A percentile compares a stretch with the other conserved stretches of the same genome.
Evolutionary conservation across 495 filamentous ascomycete species (phyloP).

Genomic region (Hypoxylon fuscum): DNA sequence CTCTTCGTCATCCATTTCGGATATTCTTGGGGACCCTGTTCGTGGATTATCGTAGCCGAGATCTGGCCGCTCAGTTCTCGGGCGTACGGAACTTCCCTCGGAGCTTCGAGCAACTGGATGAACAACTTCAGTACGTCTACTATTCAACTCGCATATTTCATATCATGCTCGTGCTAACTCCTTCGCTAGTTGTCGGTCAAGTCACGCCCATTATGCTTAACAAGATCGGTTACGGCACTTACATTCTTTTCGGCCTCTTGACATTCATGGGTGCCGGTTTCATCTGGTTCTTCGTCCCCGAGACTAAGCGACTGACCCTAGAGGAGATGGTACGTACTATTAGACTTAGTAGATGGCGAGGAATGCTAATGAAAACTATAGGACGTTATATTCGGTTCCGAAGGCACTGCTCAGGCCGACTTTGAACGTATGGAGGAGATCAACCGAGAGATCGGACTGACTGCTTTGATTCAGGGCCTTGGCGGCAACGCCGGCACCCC

Average conservation of each 20-base stretch:
- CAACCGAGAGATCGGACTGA: slow-evolving; percentile 74
- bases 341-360: neutral
- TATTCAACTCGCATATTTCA: neutral
- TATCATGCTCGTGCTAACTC: slow-evolving; percentile 3
- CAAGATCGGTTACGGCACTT: slow-evolving; percentile 77
- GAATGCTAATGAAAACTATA: slow-evolving; percentile 45
- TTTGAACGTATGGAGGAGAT: slow-evolving; percentile 77
- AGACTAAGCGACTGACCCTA: slow-evolving; percentile 72
- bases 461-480: slow-evolving; percentile 47
- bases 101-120: slow-evolving; percentile 69
- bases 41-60: slow-evolving; percentile 78
- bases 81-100: slow-evolving; percentile 76
- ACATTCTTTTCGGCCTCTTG: slow-evolving; percentile 79
- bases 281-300: slow-evolving; percentile 77
- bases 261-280: slow-evolving; percentile 76
- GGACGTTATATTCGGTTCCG: slow-evolving; percentile 81
- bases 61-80: slow-evolving; percentile 80
- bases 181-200: slow-evolving; percentile 64
- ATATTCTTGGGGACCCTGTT: slow-evolving; percentile 76
- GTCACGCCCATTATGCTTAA: slow-evolving; percentile 81
- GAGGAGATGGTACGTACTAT: slow-evolving; percentile 62
- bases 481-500: slow-evolving; percentile 29
- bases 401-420: slow-evolving; percentile 74
- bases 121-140: slow-evolving; percentile 53
- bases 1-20: slow-evolving; percentile 85